Evolutionary conservation across 768 basidiomycete genomes (phyloP), one percentile per base, ranked within the genome.

Genomic region (Lentinula raphanica): DNA sequence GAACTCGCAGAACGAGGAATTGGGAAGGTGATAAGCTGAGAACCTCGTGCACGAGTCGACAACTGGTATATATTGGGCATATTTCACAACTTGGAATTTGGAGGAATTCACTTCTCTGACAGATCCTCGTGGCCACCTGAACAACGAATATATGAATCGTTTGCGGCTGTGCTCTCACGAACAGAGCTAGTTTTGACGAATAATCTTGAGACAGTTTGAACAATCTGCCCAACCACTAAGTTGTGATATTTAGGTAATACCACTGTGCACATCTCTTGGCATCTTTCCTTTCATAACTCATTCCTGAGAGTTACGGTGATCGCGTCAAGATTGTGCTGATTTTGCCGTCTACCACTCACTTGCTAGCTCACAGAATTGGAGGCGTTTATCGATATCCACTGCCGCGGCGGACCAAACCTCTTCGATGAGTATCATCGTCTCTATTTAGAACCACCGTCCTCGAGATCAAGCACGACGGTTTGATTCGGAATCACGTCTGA

Each of bases 1-100:
- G 78, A 81, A 7, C 65, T 88, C 39, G 82, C 78, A 25, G 64
- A 69, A 63, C 75, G 71, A 53, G 70, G 70, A 21, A 35, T 53
- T 28, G 51, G 51, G 36, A 53, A 19, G 36, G 51, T 53, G 12
- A 53, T 17, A 53, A 38, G 21, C 51, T 39, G 23, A 53, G 32
- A 53, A 40, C 17, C 29, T 31, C 39, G 17, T 40, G 17, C n/a
- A 40, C 17, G 39, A 5, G 39, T 40, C 19, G 7, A n/a, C 39
- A 40, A 23, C 6, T 21, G 9, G 42, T 44, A 1, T 8, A 44
- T 44, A 8, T 21, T 44, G 39, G 3, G 13, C 32, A 35, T 13
- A 35, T 35, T n/a, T 35, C 32, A 35, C 32, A 35, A 35, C 12
- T 40, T 40, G 21, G 42, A 44, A 21, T 44, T 35, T 35, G 8